Evolutionary conservation across 495 filamentous ascomycete species (phyloP).

Genomic region (Tuber melanosporum): DNA sequence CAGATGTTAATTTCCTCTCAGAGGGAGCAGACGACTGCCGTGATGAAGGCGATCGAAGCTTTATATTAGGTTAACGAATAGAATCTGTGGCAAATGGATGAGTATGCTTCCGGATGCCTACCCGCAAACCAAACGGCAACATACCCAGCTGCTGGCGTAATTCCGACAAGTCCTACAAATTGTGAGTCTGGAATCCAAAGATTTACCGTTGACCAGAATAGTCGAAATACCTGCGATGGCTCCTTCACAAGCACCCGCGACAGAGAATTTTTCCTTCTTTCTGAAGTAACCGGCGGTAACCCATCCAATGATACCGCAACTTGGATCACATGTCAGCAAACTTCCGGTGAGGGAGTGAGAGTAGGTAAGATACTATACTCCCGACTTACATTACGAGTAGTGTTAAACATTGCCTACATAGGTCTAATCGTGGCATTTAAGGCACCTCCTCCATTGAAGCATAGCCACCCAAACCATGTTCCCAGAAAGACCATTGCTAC

Average conservation of each 20-base stretch:
- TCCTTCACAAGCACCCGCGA: conserved; percentile 57
- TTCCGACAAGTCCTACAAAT: conserved; percentile 52
- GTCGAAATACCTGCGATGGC: conserved; percentile 48
- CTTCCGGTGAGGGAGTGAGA: neutral
- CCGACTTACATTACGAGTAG: neutral
- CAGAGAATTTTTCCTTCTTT: conserved; percentile 52
- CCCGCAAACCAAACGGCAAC: conserved; percentile 52
- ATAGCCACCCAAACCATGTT: conserved; percentile 57
- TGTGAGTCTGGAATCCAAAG: neutral
- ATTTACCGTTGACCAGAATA: neutral
- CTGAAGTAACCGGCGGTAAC: conserved; percentile 54
- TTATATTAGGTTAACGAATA: neutral
- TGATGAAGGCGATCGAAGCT: conserved; percentile 56
- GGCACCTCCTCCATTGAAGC: conserved; percentile 58
- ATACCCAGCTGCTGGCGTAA: conserved; percentile 59
- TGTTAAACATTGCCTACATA: conserved; percentile 44
- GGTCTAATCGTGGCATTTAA: conserved; percentile 54
- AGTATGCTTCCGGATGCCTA: neutral
- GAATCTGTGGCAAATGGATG: neutral
- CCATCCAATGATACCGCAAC: conserved; percentile 55
- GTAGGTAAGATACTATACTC: neutral
- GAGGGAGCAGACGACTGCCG: conserved; percentile 49
- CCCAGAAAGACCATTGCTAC: conserved; percentile 54
- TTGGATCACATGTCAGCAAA: conserved; percentile 19
- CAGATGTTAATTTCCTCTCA: conserved; percentile 53